A percentile compares a stretch with the other conserved stretches of the same genome.
Conservation (phyloP, 768 basidiomycete species). For the Xerocomus potaroensis region DNA sequence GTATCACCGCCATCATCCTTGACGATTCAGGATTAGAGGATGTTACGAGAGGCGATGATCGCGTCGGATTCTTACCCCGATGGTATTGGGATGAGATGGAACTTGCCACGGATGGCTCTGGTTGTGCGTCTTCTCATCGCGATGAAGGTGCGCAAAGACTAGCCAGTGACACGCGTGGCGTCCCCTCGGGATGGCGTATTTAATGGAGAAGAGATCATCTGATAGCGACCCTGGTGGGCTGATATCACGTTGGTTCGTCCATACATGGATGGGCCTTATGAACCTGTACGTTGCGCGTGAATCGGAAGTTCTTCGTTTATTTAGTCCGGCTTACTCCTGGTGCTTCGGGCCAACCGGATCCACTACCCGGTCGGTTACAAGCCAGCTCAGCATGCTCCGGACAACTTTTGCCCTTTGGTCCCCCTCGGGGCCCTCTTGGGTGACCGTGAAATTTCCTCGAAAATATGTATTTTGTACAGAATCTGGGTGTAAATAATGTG, state of each 20-base stretch:
- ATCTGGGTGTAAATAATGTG: conserved; percentile 24
- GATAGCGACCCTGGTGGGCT: conserved; percentile 13
- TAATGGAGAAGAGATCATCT: conserved; percentile 19
- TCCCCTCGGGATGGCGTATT: conserved; percentile 20
- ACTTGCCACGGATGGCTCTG: not conserved
- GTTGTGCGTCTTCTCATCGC: conserved; percentile 5
- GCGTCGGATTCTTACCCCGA: conserved; percentile 74
- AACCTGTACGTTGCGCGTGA: conserved; percentile 26
- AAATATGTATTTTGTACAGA: conserved; percentile 11
- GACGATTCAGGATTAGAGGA: conserved; percentile 48
- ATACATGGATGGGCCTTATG: conserved; percentile 10
- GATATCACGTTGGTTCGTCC: conserved; percentile 9
- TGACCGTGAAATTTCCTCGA: conserved; percentile 1
- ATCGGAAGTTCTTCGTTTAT: conserved; percentile 19
- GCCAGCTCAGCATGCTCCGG: conserved; percentile 8
- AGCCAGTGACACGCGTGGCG: not conserved
- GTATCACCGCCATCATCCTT: conserved; percentile 49
- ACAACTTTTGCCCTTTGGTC: too few species aligned
- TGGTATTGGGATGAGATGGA: conserved; percentile 53
- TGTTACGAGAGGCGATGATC: conserved; percentile 61
- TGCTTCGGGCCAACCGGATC: conserved; percentile 16
- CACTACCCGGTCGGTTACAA: conserved; percentile 10
- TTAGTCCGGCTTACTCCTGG: conserved; percentile 23
- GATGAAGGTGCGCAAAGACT: conserved; percentile 3
- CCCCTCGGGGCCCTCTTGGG: too few species aligned